Base-by-base conservation (phyloP, 1,139 yeast genomes). In the Sugiyamaella neomexicana region DNA sequence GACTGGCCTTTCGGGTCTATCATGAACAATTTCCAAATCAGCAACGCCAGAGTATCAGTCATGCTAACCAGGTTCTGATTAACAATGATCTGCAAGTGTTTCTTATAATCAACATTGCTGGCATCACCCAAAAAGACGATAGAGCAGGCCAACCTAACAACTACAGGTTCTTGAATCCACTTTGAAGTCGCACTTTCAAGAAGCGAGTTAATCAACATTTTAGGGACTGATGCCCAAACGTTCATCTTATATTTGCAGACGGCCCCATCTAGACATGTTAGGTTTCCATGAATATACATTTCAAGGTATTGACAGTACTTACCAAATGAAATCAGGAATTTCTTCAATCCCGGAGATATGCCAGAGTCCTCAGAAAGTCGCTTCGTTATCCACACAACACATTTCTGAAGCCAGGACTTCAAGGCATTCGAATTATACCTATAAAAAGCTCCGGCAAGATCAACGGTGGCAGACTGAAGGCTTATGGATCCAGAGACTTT, bases 21-120 rank as follows among this genome's bases (percentile, higher is more conserved):
- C 39, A 50, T 41, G 55, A 60, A 68, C 23, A 70, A 59, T 31
- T 61, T 63, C 61, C 65, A 67, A 2, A 69, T 53, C 3, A 65
- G 52, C 15, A 63, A 46, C 1, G 64, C 60, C 7, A 57, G 16
- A 34, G 42, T 37, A 42, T 60, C 55, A 16, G 55, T 27, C 44
- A 25, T 48, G 32, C 55, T 48, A 2, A 40, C 41, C 20, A 39
- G n/a, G 17, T 27, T 13, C 5, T 76, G 78, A 61, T 83, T 83
- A 63, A 80, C 81, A 16, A 86, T 62, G 46, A 86, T 73, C 63
- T 88, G 95, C n/a, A 89, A 70, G 44, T 83, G 70, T 63, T 78
- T 85, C 23, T 75, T 76, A 60, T 68, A 75, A 38, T 81, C 80
- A 46, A 86, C 68, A 12, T 68, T 62, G 15, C 70, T 69, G 29